Conservation (phyloP, 1,284 basidiomycete species). For the Quambalaria eucalypti region DNA sequence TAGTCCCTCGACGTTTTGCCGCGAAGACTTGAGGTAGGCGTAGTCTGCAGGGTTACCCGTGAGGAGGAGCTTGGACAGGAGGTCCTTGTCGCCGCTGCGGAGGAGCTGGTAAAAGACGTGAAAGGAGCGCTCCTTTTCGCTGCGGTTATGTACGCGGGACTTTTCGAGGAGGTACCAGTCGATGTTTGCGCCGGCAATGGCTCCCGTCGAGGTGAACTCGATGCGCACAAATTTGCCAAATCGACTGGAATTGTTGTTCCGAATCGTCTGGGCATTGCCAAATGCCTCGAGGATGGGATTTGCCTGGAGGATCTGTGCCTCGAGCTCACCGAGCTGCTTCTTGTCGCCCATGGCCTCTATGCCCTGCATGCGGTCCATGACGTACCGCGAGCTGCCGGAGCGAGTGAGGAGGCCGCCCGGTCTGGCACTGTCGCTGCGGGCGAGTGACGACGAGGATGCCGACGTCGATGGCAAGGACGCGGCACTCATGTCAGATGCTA, state of each 20-base stretch:
- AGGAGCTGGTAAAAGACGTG: conserved; percentile 90
- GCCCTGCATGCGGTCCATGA: conserved; percentile 35
- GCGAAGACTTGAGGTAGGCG: conserved; percentile 79
- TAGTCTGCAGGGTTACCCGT: conserved; percentile 67
- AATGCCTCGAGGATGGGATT: conserved; percentile 98
- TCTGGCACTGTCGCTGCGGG: not conserved
- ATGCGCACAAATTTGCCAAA: conserved; percentile 96
- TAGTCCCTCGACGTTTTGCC: conserved; percentile 85
- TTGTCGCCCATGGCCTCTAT: conserved; percentile 26
- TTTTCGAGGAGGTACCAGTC: conserved; percentile 99
- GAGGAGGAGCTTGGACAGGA: conserved; percentile 59
- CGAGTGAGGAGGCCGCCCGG: conserved; percentile 17
- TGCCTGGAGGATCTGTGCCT: conserved; percentile 92
- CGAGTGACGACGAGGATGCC: not conserved
- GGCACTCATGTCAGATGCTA: conserved; percentile 57
- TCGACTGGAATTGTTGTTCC: conserved; percentile 97
- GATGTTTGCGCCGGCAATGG: conserved; percentile 94
- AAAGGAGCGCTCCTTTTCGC: conserved; percentile 68
- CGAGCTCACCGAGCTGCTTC: conserved; percentile 66
- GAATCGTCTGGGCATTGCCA: conserved; percentile 95
- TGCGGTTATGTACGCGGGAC: conserved; percentile 62
- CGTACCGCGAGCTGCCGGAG: conserved; percentile 22
- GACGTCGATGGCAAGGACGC: conserved; percentile 11
- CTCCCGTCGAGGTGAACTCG: conserved; percentile 83
- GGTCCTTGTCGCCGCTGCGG: conserved; percentile 35